Evolutionary conservation across 2,329 filamentous ascomycete genomes (phyloP), one percentile per base, ranked within the genome.

Genomic region (Nothopassalora personata): DNA sequence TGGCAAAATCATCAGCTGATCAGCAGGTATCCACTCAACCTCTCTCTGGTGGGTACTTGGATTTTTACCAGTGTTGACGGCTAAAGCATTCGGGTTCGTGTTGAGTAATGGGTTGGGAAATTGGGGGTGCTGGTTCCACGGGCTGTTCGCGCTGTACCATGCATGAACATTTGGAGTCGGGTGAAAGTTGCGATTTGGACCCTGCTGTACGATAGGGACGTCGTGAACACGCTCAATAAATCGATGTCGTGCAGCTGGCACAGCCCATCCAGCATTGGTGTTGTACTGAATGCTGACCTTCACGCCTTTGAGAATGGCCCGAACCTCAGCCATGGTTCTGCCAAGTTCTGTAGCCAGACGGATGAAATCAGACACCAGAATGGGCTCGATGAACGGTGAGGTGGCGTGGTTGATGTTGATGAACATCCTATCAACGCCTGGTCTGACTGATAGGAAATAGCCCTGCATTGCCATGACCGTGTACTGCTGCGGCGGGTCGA

Each of bases 331-430:
- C 3, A 10, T 10, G 28, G 15, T 33, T 34, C 48, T 27, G 9
- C 19, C 18, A 43, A 62, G 9, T 27, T 46, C 13, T 7, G 19
- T 27, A 7, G 43, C 28, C 3, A 23, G 54, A 52, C 18, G 27
- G 46, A 61, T 55, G 31, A 52, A 19, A n/a, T 43, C 39, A 34
- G 6, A 57, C 18, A 43, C 33, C 2, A 11, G 45, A 15, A 52
- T 28, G 18, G 11, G 4, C 15, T 43, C 9, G 54, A 62, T 58
- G 52, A 66, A 67, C 1, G 61, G 61, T 1, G 64, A 62, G 7
- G 57, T 64, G 4, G 59, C 60, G 2, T 54, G 56, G 51, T 71
- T 71, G 62, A 67, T 50, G 54, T 65, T 66, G 43, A 68, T 31
- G 5, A 64, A 49, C 11, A 63, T n/a, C 1, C 49, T 48, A 1